Evolutionary conservation across 768 basidiomycete genomes (phyloP), one percentile per base, ranked within the genome.

Genomic region (Guyanaporus albipodus): DNA sequence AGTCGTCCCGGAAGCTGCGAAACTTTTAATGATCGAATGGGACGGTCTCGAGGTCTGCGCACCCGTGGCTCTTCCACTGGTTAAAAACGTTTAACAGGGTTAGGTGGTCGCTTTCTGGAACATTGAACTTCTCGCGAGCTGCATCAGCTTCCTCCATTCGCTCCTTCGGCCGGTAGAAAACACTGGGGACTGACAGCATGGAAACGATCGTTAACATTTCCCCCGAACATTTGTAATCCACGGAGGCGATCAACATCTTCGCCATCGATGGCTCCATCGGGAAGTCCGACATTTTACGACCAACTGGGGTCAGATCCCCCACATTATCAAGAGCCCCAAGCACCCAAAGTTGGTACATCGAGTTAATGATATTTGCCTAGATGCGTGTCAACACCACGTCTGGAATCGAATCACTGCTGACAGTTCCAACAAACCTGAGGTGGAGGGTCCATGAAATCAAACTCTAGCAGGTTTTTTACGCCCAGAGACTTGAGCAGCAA

Each of bases 371-470:
- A 63, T 97, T 97, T 43, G 91, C 90, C 85, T 93, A 53, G 4
- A 28, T 4, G 40, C 28, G 33, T 14, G 44, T 57, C 44, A 53
- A 23, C 37, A 15, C 34, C 22, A n/a, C 2, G 0, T 27, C 21
- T 6, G 2, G 2, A 26, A 14, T 31, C 31, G 24, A 14, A 33
- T 10, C 6, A 4, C 22, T 23, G 38, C 24, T 38, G 38, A 54
- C 66, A n/a, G n/a, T n/a, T n/a, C n/a, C n/a, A n/a, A n/a, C n/a
- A 44, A 57, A 85, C 90, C 77, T 95, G 93, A n/a, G 96, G 96
- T 18, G 96, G 96, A n/a, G 96, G 96, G 64, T 99, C 96, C 96
- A 99, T 98, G 63, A 99, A 99, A 68, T 98, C 95, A 61, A 98
- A 99, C 68, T 99, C 95, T 18, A 99, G 77, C 33, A 97, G 69